These are phyloP conservation scores for Acorus gramineus DNA, from an alignment of 106 monocot genomes.

Conservation along the genomic window DNA sequence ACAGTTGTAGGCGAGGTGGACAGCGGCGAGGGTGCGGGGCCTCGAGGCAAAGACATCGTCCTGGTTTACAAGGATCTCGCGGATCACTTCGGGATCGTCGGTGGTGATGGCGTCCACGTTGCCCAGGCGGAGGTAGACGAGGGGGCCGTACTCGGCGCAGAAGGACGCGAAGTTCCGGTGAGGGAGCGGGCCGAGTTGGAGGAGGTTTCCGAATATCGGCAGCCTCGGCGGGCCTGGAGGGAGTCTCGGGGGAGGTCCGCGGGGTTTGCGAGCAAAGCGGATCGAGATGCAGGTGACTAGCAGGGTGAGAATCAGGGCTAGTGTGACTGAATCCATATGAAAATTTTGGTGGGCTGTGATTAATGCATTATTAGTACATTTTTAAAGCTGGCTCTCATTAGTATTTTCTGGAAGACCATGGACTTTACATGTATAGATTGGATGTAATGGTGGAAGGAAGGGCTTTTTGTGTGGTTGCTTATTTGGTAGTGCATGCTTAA, in stretches of 20 bases:
- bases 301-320: no score
- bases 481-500: no score
- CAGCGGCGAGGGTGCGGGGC: slow-evolving; percentile 58
- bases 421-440: no score
- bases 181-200: slow-evolving; percentile 59
- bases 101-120: slow-evolving; percentile 57
- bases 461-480: no score
- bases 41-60: slow-evolving; percentile 83
- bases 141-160: slow-evolving; percentile 50
- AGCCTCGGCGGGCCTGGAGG: slow-evolving; percentile 72
- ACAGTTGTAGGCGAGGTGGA: slow-evolving; percentile 61
- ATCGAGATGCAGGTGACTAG: no score
- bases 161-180: slow-evolving; percentile 73
- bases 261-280: not conserved
- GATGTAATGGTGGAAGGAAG: no score
- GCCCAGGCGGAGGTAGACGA: slow-evolving; percentile 86
- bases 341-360: no score
- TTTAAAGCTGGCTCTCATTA: no score
- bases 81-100: slow-evolving; percentile 67
- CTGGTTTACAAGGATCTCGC: slow-evolving; percentile 72
- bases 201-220: slow-evolving; percentile 83
- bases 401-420: no score
- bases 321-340: no score
- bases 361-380: no score
- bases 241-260: slow-evolving; percentile 7